Conservation (phyloP, 345 rosid genomes). For the Geranium brycei region DNA sequence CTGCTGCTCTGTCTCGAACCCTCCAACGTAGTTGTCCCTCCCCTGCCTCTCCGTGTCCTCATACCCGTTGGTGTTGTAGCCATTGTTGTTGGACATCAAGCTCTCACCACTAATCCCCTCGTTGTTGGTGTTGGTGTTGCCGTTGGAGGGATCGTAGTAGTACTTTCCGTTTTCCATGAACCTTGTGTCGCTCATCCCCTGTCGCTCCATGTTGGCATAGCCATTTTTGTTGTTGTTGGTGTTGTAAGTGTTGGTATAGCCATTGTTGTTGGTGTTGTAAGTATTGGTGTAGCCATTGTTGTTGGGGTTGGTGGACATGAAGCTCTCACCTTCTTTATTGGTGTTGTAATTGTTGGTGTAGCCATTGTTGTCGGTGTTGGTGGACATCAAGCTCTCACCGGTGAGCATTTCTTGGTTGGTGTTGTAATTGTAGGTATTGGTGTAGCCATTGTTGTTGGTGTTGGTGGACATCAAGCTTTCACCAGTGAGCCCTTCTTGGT, state of each 20-base stretch:
- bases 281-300: not conserved
- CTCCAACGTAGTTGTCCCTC: not conserved
- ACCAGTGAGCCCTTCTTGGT: not conserved
- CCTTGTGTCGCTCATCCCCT: slow-evolving; percentile 7
- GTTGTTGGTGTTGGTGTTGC: not conserved
- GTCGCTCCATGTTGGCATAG: slow-evolving; percentile 2
- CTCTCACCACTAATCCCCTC: not conserved
- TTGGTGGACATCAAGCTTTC: no score
- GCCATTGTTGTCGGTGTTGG: slow-evolving; percentile 11
- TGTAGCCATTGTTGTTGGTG: not conserved
- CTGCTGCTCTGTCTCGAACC: not conserved
- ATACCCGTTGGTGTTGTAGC: not conserved
- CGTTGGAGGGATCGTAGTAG: slow-evolving; percentile 5
- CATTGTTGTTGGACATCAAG: not conserved
- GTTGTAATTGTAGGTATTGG: slow-evolving; percentile 1
- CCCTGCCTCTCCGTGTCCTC: not conserved
- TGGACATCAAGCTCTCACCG: slow-evolving; percentile 15
- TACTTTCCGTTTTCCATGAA: slow-evolving; percentile 2
- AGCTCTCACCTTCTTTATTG: no score
- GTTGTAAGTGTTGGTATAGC: slow-evolving; percentile 15
- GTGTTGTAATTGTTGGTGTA: not conserved
- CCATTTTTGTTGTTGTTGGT: slow-evolving; percentile 8
- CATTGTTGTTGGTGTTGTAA: slow-evolving; percentile 15
- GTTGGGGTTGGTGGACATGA: no score
- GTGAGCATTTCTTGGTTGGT: slow-evolving; percentile 20